Evolutionary conservation across 2,329 filamentous ascomycete species (phyloP).

Genomic region (Sporothrix pseudoabietina): DNA sequence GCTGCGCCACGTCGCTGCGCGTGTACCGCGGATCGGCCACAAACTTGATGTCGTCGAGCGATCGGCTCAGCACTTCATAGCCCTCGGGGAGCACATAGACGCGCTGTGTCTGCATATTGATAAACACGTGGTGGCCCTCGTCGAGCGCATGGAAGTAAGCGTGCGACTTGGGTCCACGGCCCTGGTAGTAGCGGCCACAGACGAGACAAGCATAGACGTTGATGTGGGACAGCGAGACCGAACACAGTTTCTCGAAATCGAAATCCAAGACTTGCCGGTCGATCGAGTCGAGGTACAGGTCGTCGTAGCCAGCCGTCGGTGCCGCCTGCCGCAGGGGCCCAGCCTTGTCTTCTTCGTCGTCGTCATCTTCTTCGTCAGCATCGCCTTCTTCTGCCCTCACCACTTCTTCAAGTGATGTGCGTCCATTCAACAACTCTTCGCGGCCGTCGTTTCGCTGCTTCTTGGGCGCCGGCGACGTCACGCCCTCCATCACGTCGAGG

Average conservation of each 20-base stretch:
- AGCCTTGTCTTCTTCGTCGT: slow-evolving; percentile 44
- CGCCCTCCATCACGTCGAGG: slow-evolving; percentile 58
- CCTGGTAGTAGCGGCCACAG: slow-evolving; percentile 97
- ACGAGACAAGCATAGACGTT: slow-evolving; percentile 98
- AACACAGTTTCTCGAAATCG: slow-evolving; percentile 98
- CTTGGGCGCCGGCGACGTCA: slow-evolving; percentile 62
- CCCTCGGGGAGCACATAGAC: slow-evolving; percentile 93
- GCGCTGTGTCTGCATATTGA: slow-evolving; percentile 93
- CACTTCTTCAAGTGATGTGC: slow-evolving; percentile 33
- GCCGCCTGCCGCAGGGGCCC: slow-evolving; percentile 70
- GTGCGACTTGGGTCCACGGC: slow-evolving; percentile 88
- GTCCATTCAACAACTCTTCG: slow-evolving; percentile 16
- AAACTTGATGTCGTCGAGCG: slow-evolving; percentile 96
- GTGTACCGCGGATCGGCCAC: slow-evolving; percentile 89
- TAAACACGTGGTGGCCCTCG: slow-evolving; percentile 93
- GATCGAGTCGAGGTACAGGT: slow-evolving; percentile 97
- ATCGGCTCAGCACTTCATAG: slow-evolving; percentile 93
- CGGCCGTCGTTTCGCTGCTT: slow-evolving; percentile 41
- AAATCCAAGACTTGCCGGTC: slow-evolving; percentile 92
- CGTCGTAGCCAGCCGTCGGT: slow-evolving; percentile 84
- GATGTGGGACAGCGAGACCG: slow-evolving; percentile 92
- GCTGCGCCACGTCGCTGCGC: slow-evolving; percentile 73
- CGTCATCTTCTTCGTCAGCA: slow-evolving; percentile 39
- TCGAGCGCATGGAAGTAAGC: slow-evolving; percentile 98
- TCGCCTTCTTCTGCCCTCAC: slow-evolving; percentile 32